These are phyloP conservation scores for Aureobasidium vineae DNA, from an alignment of 2,329 filamentous ascomycete genomes.

Conservation along the genomic window DNA sequence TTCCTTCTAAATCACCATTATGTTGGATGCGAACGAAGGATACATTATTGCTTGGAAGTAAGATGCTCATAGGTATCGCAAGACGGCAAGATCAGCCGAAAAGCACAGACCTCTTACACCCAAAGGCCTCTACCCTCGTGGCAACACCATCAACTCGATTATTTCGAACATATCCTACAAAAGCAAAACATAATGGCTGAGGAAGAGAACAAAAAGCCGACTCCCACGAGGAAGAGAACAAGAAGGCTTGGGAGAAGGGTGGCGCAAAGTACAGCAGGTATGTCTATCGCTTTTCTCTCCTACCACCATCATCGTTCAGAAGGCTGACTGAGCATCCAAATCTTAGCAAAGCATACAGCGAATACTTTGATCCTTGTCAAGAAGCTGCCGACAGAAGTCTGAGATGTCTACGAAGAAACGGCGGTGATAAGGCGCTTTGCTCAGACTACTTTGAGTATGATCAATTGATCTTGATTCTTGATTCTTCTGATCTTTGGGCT, in stretches of 20 bases:
- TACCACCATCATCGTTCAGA: background rate
- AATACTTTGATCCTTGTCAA: conserved; percentile 94
- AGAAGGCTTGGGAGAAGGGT: conserved; percentile 38
- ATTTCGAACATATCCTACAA: background rate
- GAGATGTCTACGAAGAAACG: conserved; percentile 83
- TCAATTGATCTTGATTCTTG: too few relatives aligned
- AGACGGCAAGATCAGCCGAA: conserved; percentile 18
- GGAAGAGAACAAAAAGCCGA: conserved; percentile 29
- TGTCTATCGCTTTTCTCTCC: conserved; percentile 3
- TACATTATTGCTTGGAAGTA: background rate
- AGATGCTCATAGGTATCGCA: background rate
- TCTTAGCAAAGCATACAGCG: conserved; percentile 76
- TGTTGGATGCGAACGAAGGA: background rate
- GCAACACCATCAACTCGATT: background rate
- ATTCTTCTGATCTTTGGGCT: background rate
- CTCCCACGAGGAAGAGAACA: conserved; percentile 27
- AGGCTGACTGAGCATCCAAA: background rate
- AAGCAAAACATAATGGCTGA: conserved; percentile 1
- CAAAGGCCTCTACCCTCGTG: conserved; percentile 1
- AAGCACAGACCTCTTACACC: conserved; percentile 14
- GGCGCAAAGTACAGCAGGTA: conserved; percentile 43
- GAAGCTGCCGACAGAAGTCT: conserved; percentile 84
- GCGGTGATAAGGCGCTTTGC: conserved; percentile 84
- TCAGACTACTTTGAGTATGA: conserved; percentile 91
- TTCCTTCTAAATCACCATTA: background rate